Conservation (phyloP, 1,139 yeast species). For the Lodderomyces parapsilosis region DNA sequence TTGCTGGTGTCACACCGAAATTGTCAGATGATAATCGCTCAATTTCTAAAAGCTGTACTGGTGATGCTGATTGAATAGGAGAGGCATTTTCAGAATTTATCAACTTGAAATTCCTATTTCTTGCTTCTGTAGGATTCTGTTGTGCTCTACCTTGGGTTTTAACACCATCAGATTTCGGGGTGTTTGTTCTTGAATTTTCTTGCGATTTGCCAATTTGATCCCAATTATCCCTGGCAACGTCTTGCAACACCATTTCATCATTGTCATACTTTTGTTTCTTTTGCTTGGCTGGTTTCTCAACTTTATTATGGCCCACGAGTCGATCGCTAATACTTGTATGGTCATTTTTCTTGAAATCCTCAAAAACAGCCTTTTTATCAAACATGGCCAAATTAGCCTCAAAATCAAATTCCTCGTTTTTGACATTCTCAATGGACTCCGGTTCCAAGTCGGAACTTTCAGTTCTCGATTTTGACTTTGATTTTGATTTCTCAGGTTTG, state of each 20-base stretch:
- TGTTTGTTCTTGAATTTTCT: slow-evolving; percentile 10
- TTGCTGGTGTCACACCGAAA: slow-evolving; percentile 48
- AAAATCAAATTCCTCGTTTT: slow-evolving; percentile 76
- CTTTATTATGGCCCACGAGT: slow-evolving; percentile 73
- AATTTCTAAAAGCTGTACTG: slow-evolving; percentile 79
- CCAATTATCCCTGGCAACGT: slow-evolving; percentile 52
- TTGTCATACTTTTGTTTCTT: slow-evolving; percentile 56
- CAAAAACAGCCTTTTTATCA: slow-evolving; percentile 78
- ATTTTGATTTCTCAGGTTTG: slow-evolving; percentile 6
- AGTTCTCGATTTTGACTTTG: slow-evolving; percentile 12
- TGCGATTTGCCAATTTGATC: slow-evolving; percentile 37
- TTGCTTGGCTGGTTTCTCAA: slow-evolving; percentile 27
- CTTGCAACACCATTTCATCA: slow-evolving; percentile 71
- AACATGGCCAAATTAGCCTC: slow-evolving; percentile 79
- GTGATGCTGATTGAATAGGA: slow-evolving; percentile 64
- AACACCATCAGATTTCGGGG: slow-evolving; percentile 7
- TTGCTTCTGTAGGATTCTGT: slow-evolving; percentile 2
- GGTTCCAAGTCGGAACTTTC: slow-evolving; percentile 14
- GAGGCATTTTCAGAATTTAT: slow-evolving; percentile 22
- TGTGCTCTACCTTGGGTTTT: slow-evolving; percentile 8
- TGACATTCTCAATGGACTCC: slow-evolving; percentile 44
- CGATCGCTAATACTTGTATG: slow-evolving; percentile 58
- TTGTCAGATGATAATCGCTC: slow-evolving; percentile 59
- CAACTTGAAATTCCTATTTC: slow-evolving; percentile 17
- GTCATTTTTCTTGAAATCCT: slow-evolving; percentile 69